A percentile compares a stretch with the other conserved stretches of the same genome.
Evolutionary conservation across 495 filamentous ascomycete species (phyloP).

Genomic region (Oidiodendron maius): DNA sequence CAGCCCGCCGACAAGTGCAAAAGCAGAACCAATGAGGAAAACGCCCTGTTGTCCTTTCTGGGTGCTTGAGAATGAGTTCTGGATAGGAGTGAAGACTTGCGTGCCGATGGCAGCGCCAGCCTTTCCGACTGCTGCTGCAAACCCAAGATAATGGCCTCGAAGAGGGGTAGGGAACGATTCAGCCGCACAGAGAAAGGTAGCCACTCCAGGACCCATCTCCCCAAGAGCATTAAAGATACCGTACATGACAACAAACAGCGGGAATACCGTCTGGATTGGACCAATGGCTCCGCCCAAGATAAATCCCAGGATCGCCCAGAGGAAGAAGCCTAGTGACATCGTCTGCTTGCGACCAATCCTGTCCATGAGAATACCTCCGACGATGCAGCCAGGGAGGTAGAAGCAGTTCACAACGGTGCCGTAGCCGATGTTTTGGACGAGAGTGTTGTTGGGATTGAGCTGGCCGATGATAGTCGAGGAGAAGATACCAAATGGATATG

Average conservation of each 20-base stretch:
- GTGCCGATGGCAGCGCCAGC: conserved; percentile 44
- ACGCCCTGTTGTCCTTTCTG: conserved; percentile 32
- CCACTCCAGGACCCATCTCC: conserved; percentile 41
- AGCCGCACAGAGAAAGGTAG: conserved; percentile 12
- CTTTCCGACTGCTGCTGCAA: conserved; percentile 43
- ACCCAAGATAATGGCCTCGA: conserved; percentile 42
- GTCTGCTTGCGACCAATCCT: conserved; percentile 42
- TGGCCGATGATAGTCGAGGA: conserved; percentile 29
- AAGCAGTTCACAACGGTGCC: conserved; percentile 44
- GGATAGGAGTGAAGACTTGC: conserved; percentile 38
- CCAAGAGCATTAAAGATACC: conserved; percentile 42
- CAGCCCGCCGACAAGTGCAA: conserved; percentile 46
- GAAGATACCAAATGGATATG: conserved; percentile 32
- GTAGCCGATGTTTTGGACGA: conserved; percentile 38
- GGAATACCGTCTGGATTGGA: conserved; percentile 36
- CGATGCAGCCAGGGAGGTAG: conserved; percentile 38
- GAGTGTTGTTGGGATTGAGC: conserved; percentile 30
- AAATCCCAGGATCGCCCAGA: conserved; percentile 38
- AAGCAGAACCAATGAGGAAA: conserved; percentile 7
- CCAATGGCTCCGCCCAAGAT: conserved; percentile 39
- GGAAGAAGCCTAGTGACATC: conserved; percentile 36
- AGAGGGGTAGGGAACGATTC: conserved; percentile 47
- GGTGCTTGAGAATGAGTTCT: conserved; percentile 28
- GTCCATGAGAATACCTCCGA: conserved; percentile 44
- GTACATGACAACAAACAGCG: conserved; percentile 46